Evolutionary conservation across 495 filamentous ascomycete genomes (phyloP).

Genomic region (Tuber borchii): DNA sequence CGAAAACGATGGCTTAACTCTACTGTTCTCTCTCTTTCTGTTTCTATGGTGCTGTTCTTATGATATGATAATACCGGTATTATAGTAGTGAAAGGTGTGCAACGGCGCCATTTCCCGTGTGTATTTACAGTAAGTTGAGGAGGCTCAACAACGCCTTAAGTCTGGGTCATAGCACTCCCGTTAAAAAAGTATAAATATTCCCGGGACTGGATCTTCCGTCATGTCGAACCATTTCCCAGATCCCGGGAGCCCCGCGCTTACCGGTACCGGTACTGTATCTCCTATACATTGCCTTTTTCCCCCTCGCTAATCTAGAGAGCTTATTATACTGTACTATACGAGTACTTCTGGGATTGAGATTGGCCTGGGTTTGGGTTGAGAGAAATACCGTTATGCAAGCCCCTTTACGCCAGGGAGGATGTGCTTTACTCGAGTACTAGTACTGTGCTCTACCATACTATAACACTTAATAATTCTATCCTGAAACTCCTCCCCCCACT

Average conservation of each 20-base stretch:
- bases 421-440: too few species aligned
- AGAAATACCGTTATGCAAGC: background rate
- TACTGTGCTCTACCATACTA: background rate
- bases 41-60: background rate
- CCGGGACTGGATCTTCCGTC: background rate
- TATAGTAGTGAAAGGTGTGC: background rate
- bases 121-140: too few species aligned
- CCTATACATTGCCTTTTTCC: background rate
- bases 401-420: background rate
- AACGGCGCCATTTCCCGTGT: background rate
- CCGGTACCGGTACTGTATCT: too few species aligned
- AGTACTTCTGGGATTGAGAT: background rate
- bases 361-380: background rate
- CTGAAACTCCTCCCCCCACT: background rate
- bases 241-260: background rate
- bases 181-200: background rate
- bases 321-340: background rate
- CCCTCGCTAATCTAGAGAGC: background rate
- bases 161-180: background rate
- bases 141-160: background rate
- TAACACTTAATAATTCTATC: background rate
- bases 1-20: background rate
- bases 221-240: background rate
- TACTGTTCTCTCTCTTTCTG: background rate
- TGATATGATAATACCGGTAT: too few species aligned